Base-by-base conservation (phyloP, 495 filamentous ascomycete genomes). In the Daldinia decipiens region DNA sequence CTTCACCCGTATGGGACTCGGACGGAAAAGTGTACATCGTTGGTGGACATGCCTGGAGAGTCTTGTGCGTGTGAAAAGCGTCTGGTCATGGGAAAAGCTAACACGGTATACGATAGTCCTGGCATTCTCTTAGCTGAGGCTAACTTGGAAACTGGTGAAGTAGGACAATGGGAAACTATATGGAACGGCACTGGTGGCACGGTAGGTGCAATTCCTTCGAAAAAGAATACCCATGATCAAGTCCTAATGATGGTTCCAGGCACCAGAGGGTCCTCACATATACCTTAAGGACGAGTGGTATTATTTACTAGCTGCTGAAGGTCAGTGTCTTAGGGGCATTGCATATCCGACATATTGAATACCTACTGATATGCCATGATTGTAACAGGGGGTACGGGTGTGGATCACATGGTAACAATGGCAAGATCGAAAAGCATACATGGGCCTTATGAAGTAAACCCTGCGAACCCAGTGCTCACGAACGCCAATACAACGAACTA, bases 281-380 rank as follows among this genome's bases (percentile, higher is more conserved):
- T 89, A 87, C 67, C 81, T 79, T 31, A 88, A 87, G 34, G 88
- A 88, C 61, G 84, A 79, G 1, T 90, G 82, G 70, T 90, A 89
- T 72, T 92, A 91, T 61, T 80, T 92, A 19, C 79, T 92, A 36
- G 86, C 86, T 9, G 88, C 88, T 0, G 89, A 92, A 79, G 89
- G 88, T 76, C 6, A 68, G 61, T 34, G 3, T 11, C 2, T 40
- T 2, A 1, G 8, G 0, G 4, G 8, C 1, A 1, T 21, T 3
- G 1, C 1, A 19, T 3, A 38, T 13, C 15, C 1, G 2, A 13
- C 9, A 4, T 13, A 40, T 3, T 8, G 4, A 26, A n/a, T 1
- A 32, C n/a, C 45, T 1, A 32, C n/a, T 59, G 5, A 26, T 17
- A 29, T 47, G 6, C 1, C 3, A 29, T 19, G 19, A 17, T 59